These are phyloP conservation scores for Salicornia ramosissima DNA, from an alignment of 148 eudicot species.

Conservation along the genomic window DNA sequence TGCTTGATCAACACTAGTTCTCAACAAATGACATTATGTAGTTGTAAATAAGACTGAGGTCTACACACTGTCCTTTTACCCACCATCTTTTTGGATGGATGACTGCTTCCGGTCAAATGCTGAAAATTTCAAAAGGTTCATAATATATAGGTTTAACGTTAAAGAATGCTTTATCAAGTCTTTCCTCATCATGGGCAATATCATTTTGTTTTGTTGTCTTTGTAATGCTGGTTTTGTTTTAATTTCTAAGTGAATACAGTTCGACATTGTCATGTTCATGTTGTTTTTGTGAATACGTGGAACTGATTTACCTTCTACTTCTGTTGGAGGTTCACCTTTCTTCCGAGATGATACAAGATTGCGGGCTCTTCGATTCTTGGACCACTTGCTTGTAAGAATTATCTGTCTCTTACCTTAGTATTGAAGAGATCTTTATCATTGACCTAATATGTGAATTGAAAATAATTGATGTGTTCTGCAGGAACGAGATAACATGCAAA, in stretches of 20 bases:
- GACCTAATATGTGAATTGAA: neutral
- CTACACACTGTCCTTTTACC: too few species aligned
- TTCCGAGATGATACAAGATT: constrained; percentile 93
- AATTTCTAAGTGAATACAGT: neutral
- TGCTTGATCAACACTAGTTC: too few species aligned
- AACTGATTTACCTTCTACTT: constrained; percentile 14
- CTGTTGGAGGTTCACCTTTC: constrained; percentile 70
- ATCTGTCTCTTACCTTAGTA: constrained; percentile 12
- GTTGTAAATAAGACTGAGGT: too few species aligned
- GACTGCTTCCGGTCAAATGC: too few species aligned
- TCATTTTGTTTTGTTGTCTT: neutral
- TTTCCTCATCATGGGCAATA: too few species aligned
- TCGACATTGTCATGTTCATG: neutral
- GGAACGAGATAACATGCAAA: constrained; percentile 99
- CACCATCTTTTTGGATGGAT: too few species aligned
- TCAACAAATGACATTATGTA: too few species aligned
- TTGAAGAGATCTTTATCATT: constrained; percentile 3
- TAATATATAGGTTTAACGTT: too few species aligned
- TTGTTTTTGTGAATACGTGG: neutral
- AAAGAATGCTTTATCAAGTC: too few species aligned
- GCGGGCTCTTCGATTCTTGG: constrained; percentile 99
- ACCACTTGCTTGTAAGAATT: constrained; percentile 89
- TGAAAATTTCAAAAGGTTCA: too few species aligned
- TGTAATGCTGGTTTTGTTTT: neutral
- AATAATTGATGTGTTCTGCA: constrained; percentile 27